Conservation (phyloP, 768 basidiomycete species). For the Boletus rex-veris region DNA sequence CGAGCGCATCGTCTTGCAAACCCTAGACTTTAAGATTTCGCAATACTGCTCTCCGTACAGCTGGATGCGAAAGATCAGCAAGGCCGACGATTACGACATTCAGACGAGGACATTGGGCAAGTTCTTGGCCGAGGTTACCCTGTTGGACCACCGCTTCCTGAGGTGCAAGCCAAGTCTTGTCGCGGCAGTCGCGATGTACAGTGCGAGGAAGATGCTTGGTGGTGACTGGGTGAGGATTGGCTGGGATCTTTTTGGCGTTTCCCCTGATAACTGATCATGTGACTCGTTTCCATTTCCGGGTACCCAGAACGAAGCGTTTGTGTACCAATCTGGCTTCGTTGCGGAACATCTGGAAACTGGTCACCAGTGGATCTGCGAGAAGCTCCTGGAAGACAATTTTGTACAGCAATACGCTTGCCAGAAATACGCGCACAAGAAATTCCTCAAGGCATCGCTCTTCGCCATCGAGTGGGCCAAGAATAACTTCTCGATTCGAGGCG, state of each 20-base stretch:
- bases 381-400: conserved; percentile 77
- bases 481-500: conserved; percentile 38
- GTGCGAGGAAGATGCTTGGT: conserved; percentile 87
- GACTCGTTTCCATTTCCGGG: conserved; percentile 27
- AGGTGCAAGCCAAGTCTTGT: conserved; percentile 90
- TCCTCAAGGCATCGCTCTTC: conserved; percentile 84
- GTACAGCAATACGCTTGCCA: conserved; percentile 84
- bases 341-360: conserved; percentile 84
- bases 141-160: conserved; percentile 90
- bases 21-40: conserved; percentile 91
- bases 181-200: conserved; percentile 97
- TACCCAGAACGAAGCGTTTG: conserved; percentile 79
- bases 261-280: conserved; percentile 26
- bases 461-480: conserved; percentile 72
- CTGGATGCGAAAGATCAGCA: conserved; percentile 98
- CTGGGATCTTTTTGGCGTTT: conserved; percentile 10
- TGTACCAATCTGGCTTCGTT: conserved; percentile 89
- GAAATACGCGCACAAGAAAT: conserved; percentile 98
- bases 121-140: conserved; percentile 94
- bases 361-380: conserved; percentile 77
- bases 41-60: conserved; percentile 99
- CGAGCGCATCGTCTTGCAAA: conserved; percentile 93
- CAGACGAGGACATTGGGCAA: conserved; percentile 97
- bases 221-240: conserved; percentile 85
- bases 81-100: conserved; percentile 97